Conservation (phyloP, 305 asterid species). For the Solanum chacoense region DNA sequence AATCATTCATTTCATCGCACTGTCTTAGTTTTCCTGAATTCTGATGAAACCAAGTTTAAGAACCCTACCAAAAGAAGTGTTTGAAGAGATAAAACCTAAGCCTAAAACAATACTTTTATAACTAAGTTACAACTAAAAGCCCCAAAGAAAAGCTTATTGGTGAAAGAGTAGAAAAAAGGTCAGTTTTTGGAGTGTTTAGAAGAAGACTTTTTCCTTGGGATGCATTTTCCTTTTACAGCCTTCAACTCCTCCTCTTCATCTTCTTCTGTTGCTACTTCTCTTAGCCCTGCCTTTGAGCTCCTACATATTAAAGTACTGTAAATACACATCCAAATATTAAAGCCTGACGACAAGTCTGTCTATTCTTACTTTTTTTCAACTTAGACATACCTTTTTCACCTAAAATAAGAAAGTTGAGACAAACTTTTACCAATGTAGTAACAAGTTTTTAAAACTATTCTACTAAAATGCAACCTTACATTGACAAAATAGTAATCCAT, state of each 20-base stretch:
- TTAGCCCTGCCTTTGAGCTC: conserved; percentile 23
- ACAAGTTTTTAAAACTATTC: neutral
- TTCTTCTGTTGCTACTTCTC: conserved; percentile 16
- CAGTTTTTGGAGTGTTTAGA: conserved; percentile 38
- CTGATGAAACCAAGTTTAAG: neutral
- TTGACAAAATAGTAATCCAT: neutral
- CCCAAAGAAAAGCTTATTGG: neutral
- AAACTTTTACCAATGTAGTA: neutral
- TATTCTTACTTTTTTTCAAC: neutral
- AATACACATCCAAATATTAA: neutral
- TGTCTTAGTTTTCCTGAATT: neutral
- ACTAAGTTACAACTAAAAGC: neutral
- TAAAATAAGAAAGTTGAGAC: neutral
- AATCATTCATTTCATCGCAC: neutral
- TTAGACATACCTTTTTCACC: neutral
- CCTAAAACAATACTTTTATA: neutral
- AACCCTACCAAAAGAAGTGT: neutral
- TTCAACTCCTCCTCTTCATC: conserved; percentile 1
- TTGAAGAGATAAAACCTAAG: neutral
- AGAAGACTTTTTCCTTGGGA: conserved; percentile 46
- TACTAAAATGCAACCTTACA: neutral
- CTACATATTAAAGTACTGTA: conserved; percentile 13
- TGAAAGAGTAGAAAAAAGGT: neutral
- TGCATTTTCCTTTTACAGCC: conserved; percentile 49
- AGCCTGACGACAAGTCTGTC: neutral